A percentile compares a stretch with the other conserved stretches of the same genome.
phyloP scores from a whole-genome alignment of 1,284 basidiomycete genomes.

The Ceratobasidium sp. region DNA sequence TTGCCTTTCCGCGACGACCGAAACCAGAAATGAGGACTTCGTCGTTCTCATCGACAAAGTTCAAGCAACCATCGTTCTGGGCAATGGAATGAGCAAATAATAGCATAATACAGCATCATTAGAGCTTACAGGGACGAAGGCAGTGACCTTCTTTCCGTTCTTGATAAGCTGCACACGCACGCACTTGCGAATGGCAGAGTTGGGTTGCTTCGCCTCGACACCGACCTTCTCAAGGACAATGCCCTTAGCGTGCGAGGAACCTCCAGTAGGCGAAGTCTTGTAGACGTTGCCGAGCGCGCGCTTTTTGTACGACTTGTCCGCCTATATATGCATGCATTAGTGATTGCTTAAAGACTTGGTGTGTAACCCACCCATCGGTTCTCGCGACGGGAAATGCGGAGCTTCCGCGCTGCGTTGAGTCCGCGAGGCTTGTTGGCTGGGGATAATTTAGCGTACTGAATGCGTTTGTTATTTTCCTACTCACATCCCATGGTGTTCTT shows the following conservation, averaged over 20 bases:
- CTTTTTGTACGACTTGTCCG: constrained; percentile 99
- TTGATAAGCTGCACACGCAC: constrained; percentile 99
- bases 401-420: constrained; percentile 98
- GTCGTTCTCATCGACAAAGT: constrained; percentile 99
- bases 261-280: constrained; percentile 99
- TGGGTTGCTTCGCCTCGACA: constrained; percentile 96
- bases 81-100: neutral
- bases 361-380: constrained; percentile 88
- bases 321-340: constrained; percentile 57
- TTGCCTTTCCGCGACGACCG: constrained; percentile 99
- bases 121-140: constrained; percentile 67
- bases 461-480: constrained; percentile 41
- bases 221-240: constrained; percentile 99
- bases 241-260: constrained; percentile 99
- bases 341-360: neutral
- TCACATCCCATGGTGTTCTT: constrained; percentile 51
- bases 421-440: constrained; percentile 95
- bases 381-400: constrained; percentile 90
- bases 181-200: constrained; percentile 99
- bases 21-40: constrained; percentile 99
- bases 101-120: neutral
- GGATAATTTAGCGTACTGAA: neutral
- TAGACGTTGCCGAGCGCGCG: constrained; percentile 99
- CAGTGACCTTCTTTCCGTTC: constrained; percentile 99
- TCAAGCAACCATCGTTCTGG: constrained; percentile 98